These are phyloP conservation scores for Lophiostoma macrostomum DNA, from an alignment of 495 filamentous ascomycete genomes.

Conservation along the genomic window DNA sequence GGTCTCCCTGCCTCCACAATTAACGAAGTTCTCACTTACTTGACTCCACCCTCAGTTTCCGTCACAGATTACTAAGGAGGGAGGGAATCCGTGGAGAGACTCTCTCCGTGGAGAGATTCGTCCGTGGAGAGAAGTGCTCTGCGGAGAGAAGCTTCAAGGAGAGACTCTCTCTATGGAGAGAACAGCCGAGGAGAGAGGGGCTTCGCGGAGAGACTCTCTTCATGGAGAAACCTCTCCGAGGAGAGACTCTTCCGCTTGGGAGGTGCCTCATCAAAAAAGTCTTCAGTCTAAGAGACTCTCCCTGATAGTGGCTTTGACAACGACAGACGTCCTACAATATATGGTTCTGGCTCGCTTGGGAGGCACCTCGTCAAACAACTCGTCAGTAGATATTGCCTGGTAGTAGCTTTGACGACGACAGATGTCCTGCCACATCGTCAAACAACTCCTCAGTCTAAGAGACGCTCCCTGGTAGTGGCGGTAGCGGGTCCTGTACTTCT, in stretches of 20 bases:
- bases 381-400: conserved; percentile 21
- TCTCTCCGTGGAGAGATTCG: background rate
- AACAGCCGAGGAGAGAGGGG: background rate
- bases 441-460: conserved; percentile 18
- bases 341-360: conserved; percentile 18
- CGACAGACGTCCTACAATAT: conserved; percentile 20
- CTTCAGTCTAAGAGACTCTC: conserved; percentile 14
- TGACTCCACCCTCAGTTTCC: too few species aligned
- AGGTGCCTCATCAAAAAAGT: conserved; percentile 18
- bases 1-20: too few species aligned
- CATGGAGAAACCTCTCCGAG: conserved; percentile 1
- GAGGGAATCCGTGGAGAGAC: too few species aligned
- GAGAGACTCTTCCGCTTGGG: conserved; percentile 9
- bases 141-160: background rate
- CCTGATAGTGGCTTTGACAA: conserved; percentile 18
- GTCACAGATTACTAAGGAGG: background rate
- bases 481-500: conserved; percentile 20
- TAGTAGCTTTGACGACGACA: conserved; percentile 17
- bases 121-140: background rate
- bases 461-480: conserved; percentile 15
- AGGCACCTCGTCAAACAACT: conserved; percentile 21
- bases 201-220: background rate
- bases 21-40: too few species aligned
- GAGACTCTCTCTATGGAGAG: conserved; percentile 2
- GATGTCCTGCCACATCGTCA: conserved; percentile 13